phyloP scores from a whole-genome alignment of 208 protist genomes.

The Leishmania mexicana region DNA sequence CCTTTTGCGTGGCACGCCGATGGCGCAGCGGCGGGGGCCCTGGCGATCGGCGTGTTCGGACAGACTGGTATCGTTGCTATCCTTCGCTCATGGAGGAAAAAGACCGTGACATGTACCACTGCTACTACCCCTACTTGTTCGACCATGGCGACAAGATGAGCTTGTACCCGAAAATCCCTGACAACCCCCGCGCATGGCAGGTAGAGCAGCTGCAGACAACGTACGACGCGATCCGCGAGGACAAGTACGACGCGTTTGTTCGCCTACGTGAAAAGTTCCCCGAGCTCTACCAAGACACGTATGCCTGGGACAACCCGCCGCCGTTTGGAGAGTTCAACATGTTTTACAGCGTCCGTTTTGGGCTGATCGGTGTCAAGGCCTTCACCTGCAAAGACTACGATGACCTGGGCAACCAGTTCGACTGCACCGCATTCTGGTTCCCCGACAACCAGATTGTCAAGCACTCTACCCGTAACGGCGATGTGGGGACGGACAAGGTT shows the following conservation, averaged over 20 bases:
- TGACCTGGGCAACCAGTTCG: slow-evolving; percentile 93
- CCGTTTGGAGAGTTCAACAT: slow-evolving; percentile 95
- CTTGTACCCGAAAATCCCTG: slow-evolving; percentile 92
- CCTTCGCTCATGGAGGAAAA: slow-evolving; percentile 89
- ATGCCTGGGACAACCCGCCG: slow-evolving; percentile 91
- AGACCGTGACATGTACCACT: slow-evolving; percentile 94
- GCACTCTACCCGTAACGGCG: slow-evolving; percentile 78
- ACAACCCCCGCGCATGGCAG: slow-evolving; percentile 92
- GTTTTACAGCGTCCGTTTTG: slow-evolving; percentile 93
- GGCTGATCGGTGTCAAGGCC: slow-evolving; percentile 90
- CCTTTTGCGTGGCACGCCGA: slow-evolving; percentile 34
- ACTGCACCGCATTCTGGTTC: slow-evolving; percentile 94
- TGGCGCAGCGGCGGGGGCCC: slow-evolving; percentile 76
- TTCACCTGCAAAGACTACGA: slow-evolving; percentile 94
- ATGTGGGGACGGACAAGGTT: slow-evolving; percentile 85
- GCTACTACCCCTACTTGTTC: slow-evolving; percentile 94
- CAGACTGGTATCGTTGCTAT: slow-evolving; percentile 92
- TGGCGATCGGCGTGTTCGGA: slow-evolving; percentile 81
- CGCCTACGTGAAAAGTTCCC: slow-evolving; percentile 92
- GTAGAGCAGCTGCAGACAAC: slow-evolving; percentile 92
- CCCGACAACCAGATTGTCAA: slow-evolving; percentile 93
- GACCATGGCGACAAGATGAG: slow-evolving; percentile 93
- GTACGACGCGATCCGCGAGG: slow-evolving; percentile 94
- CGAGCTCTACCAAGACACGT: slow-evolving; percentile 93
- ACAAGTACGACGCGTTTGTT: slow-evolving; percentile 94